A percentile compares a stretch with the other conserved stretches of the same genome.
phyloP scores from a whole-genome alignment of 2,329 filamentous ascomycete genomes.

The Paracorniculantispora psalliotae region DNA sequence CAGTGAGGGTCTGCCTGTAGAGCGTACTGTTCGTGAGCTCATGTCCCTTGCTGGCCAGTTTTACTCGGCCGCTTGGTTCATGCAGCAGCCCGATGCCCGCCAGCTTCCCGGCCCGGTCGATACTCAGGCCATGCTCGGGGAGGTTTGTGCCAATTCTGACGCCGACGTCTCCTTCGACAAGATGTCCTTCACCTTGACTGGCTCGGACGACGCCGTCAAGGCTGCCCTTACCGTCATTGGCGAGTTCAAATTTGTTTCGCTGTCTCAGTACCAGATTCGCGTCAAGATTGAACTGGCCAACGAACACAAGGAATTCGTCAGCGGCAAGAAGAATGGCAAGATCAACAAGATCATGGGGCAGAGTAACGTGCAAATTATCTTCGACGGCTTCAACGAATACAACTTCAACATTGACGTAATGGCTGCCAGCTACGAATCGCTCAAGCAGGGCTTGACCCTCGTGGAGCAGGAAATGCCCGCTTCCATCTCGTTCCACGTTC shows the following conservation, averaged over 20 bases:
- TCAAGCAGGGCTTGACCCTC: conserved; percentile 84
- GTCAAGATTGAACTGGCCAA: conserved; percentile 99
- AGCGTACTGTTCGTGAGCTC: conserved; percentile 90
- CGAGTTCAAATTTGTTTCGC: conserved; percentile 81
- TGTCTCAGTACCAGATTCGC: conserved; percentile 84
- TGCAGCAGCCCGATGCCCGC: conserved; percentile 68
- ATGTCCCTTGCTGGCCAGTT: conserved; percentile 96
- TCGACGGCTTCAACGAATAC: conserved; percentile 98
- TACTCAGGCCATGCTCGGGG: conserved; percentile 83
- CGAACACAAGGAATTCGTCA: conserved; percentile 99
- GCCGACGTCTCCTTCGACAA: conserved; percentile 95
- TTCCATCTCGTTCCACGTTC: conserved; percentile 97
- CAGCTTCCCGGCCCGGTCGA: conserved; percentile 62
- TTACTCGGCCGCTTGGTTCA: conserved; percentile 95
- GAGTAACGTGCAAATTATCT: conserved; percentile 98
- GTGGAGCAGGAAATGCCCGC: conserved; percentile 99
- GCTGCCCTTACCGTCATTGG: conserved; percentile 91
- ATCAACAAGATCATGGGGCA: conserved; percentile 99
- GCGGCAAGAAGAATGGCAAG: conserved; percentile 99
- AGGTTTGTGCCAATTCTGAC: conserved; percentile 94
- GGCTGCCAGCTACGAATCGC: conserved; percentile 84
- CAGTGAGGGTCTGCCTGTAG: conserved; percentile 86
- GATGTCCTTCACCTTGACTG: conserved; percentile 87
- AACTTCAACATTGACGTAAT: conserved; percentile 99
- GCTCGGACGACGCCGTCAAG: conserved; percentile 94